These are phyloP conservation scores for Beauveria sp. DNA, from an alignment of 2,329 filamentous ascomycete species.

Conservation along the genomic window DNA sequence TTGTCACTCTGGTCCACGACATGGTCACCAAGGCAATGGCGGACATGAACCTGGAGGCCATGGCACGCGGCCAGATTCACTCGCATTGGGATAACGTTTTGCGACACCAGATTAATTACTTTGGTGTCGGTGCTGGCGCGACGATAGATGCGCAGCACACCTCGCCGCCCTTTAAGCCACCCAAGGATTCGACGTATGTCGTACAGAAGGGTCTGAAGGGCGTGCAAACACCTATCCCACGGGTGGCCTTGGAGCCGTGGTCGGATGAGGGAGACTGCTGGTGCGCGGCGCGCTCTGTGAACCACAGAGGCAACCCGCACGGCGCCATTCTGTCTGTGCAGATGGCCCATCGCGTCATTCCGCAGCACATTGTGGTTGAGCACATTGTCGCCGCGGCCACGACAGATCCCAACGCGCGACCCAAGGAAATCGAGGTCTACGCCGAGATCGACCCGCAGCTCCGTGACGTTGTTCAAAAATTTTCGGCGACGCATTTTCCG, in stretches of 20 bases:
- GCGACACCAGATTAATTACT: constrained; percentile 62
- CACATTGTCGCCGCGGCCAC: constrained; percentile 59
- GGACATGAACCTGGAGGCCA: constrained; percentile 38
- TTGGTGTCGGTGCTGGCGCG: constrained; percentile 59
- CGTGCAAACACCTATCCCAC: constrained; percentile 22
- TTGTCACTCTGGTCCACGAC: constrained; percentile 32
- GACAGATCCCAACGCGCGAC: constrained; percentile 53
- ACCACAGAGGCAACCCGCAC: constrained; percentile 35
- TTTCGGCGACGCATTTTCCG: constrained; percentile 35
- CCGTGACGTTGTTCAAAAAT: constrained; percentile 34
- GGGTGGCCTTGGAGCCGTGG: constrained; percentile 61
- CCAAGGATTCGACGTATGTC: constrained; percentile 7
- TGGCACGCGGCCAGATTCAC: constrained; percentile 40
- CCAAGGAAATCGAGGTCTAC: constrained; percentile 64
- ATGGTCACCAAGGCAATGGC: constrained; percentile 36
- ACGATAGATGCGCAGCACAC: constrained; percentile 51
- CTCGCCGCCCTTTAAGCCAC: constrained; percentile 47
- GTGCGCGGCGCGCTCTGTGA: constrained; percentile 53
- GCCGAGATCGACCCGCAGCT: constrained; percentile 42
- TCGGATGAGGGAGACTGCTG: constrained; percentile 79
- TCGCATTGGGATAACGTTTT: constrained; percentile 36
- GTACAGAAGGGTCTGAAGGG: constrained; percentile 17
- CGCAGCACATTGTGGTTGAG: constrained; percentile 64
- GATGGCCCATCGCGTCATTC: constrained; percentile 50
- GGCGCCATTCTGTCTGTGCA: constrained; percentile 60